Base-by-base conservation (phyloP, 2,329 filamentous ascomycete species). In the Clarireedia hainanense region DNA sequence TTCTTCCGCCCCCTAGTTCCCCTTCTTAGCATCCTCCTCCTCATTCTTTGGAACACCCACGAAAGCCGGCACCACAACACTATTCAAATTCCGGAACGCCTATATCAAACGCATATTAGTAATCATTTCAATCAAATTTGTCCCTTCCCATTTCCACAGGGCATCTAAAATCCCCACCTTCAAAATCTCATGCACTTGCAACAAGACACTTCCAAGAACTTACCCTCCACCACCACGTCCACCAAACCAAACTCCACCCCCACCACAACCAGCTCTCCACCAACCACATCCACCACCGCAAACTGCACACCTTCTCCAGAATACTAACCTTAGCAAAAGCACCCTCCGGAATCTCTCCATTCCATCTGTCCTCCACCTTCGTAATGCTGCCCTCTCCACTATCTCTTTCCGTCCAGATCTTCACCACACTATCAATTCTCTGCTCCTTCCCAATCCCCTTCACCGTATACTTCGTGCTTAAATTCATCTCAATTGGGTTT, bases 401-500 rank as follows among this genome's bases (percentile, higher is more conserved):
- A 7, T 72, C 71, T 7, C 63, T 65, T 26, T 70, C 69, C 6
- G 72, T 69, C 61, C 74, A 70, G 52, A 81, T 78, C 50, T 73
- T 72, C 30, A 82, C 68, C 43, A 74, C 68, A 58, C 73, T 76
- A 37, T 72, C 66, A 50, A 81, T 76, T 5, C 69, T 72, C 65
- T 79, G 72, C 65, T 80, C 77, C 60, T 72, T 77, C 0, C 71
- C 70, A 43, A 81, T 69, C 0, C 77, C 77, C 68, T 80, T 81
- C 57, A 81, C 68, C 5, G 74, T 73, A 66, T 81, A 82, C 51
- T 73, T 67, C 1, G 74, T 78, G 65, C 75, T 76, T 58, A 81
- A n/a, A 39, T 81, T 73, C 63, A 86, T 69, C 57, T 75, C 69
- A 42, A 86, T 84, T 0, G 83, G 82, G 60, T 85, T 84, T 1